Evolutionary conservation across 768 basidiomycete species (phyloP), one percentile per base, ranked within the genome.

Genomic region (Cystofilobasidium ferigula): DNA sequence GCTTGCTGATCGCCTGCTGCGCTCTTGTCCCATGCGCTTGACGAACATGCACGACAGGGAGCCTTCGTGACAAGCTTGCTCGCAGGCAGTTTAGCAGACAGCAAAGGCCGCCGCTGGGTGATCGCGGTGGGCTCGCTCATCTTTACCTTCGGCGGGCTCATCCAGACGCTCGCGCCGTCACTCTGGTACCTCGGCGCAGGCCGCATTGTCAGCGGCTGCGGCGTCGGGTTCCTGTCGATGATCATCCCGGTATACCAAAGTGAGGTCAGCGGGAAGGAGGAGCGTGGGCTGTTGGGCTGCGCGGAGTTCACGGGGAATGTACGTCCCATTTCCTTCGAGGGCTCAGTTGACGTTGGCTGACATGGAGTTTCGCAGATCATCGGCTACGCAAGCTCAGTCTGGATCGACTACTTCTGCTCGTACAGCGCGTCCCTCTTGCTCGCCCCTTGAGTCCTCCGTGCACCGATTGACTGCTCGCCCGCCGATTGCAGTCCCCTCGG

Each of bases 181-280:
- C 93, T 86, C 74, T 79, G 78, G 74, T 78, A 80, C 61, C 94
- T 97, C 89, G 80, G 92, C 26, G 59, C 90, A 6, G 92, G 92
- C 13, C 80, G 92, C 26, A 78, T 94, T 45, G 78, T 89, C 64
- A 86, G 85, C 68, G 92, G 92, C 13, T 88, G 87, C 72, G 92
- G 92, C 20, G 92, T 95, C 20, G 92, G 92, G 10, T 79, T 94
- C 68, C 77, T 94, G 62, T 89, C 87, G 48, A 92, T 89, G n/a
- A 91, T 92, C 68, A 89, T 92, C 34, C 90, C 89, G 18, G 90
- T 92, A 65, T 93, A 91, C 75, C 89, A 95, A 79, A 90, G 88
- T 71, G 93, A 97, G 79, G 90, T 95, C 56, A 92, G 89, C 5
- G 92, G 93, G 35, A 88, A 93, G 2, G 81, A 87, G 71, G 89